Evolutionary conservation across 2,329 filamentous ascomycete genomes (phyloP), one percentile per base, ranked within the genome.

Genomic region (Colletotrichum incanum): DNA sequence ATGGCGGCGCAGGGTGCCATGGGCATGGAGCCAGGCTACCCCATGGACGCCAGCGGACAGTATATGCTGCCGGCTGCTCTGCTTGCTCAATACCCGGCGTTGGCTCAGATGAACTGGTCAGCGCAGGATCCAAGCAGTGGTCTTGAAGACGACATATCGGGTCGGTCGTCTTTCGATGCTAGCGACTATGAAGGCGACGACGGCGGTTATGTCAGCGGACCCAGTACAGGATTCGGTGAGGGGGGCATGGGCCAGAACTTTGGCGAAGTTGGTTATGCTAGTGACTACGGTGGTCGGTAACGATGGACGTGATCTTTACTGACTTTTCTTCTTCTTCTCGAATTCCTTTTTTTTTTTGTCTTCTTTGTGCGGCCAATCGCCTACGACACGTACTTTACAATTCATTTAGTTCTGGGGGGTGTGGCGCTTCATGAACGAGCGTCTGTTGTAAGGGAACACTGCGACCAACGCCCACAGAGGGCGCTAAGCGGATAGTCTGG

Each of bases 41-140:
- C 83, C 1, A 86, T 91, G 76, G 89, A 91, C 75, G 78, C 87
- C 3, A 83, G 83, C 64, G 87, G 87, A 65, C 86, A 88, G 71
- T 94, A 93, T 79, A 86, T 89, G 47, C 87, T 98, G n/a, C 96
- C 96, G 1, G 93, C 94, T 5, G 96, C 96, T 1, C 85, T 99
- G 61, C 85, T 98, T 49, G 93, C 93, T 23, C 96, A 98, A 79
- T 98, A 98, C 81, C 96, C 96, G 16, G 95, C 94, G 5, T 85
- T 99, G n/a, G 95, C 95, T 31, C 93, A 92, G 65, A 89, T 98
- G 80, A 95, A 96, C 78, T 98, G 96, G 95, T 88, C 89, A 23
- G 80, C 83, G 14, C 79, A 82, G 26, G 89, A 92, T 65, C 89
- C 97, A 79, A 89, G 92, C 52, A 88, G 92, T n/a, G 90, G 91